Evolutionary conservation across 345 rosid genomes (phyloP), one percentile per base, ranked within the genome.

Genomic region (Balakata baccata): DNA sequence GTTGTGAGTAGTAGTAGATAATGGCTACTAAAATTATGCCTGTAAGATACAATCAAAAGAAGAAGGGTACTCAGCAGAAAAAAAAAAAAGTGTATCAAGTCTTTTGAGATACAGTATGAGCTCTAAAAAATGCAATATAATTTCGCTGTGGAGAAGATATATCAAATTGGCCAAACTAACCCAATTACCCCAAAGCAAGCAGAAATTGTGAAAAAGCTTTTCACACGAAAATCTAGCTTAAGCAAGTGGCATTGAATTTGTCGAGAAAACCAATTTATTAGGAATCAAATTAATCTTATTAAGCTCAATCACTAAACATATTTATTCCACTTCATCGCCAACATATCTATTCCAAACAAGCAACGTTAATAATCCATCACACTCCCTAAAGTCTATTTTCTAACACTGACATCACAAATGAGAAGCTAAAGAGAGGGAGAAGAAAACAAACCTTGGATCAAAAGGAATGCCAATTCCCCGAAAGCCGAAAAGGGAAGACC

Each of bases 401-500:
- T n/a, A 3, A 20, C 1, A 11, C 18, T 47, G 11, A 22, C 12
- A 22, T 51, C 38, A 46, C 22, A 52, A 53, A 53, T 37, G 10
- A n/a, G 13, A 53, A 53, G 11, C 39, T 2, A 52, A 37, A 39
- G 13, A 22, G 0, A 6, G 34, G 52, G 7, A 37, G 5, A 29
- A 25, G 37, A 51, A 20, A 70, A 39, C 45, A 22, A 12, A 93
- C 96, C 96, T 86, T 94, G 98, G 77, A 94, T 77, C 78, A 94
- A 83, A 78, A 94, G 91, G 71, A 94, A 94, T 4, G 83, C 91
- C 89, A 88, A 81, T 75, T 94, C 99, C 8, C 98, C 99, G 66
- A 74, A 94, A 80, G 97, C 99, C 0, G 99, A 95, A 80, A 95
- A 95, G 52, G 99, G 96, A 52, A 95, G 96, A 22, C 92, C 96